These are phyloP conservation scores for Cryptococcus sp. DNA, from an alignment of 1,284 basidiomycete genomes.

Conservation along the genomic window DNA sequence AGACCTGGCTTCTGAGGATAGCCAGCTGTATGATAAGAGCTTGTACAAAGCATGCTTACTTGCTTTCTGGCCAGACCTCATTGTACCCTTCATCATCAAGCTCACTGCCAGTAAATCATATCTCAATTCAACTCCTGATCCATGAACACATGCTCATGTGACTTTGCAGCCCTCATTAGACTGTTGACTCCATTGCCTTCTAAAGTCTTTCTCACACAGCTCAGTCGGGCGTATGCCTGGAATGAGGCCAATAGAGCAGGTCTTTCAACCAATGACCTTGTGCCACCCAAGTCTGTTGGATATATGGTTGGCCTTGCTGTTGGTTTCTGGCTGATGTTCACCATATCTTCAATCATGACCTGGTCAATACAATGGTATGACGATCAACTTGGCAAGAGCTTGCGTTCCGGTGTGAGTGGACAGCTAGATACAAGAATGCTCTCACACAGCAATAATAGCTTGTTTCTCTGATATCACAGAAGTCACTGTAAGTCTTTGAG, in stretches of 20 bases:
- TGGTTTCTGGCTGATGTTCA: constrained; percentile 5
- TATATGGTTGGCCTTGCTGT: constrained; percentile 14
- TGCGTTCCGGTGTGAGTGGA: too few species aligned
- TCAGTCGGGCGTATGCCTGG: constrained; percentile 60
- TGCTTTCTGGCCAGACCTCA: too few species aligned
- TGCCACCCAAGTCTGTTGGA: constrained; percentile 36
- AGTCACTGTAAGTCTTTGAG: constrained; percentile 6
- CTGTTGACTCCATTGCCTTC: too few species aligned
- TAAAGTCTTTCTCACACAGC: constrained; percentile 65
- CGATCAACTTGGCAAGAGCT: too few species aligned
- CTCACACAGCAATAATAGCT: background rate
- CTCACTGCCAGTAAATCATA: too few species aligned
- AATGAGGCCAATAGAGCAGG: constrained; percentile 10
- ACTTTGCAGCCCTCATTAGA: too few species aligned
- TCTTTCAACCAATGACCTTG: constrained; percentile 47
- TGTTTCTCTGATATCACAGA: constrained; percentile 10
- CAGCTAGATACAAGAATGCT: too few species aligned
- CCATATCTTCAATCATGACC: constrained; percentile 2
- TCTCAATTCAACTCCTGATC: too few species aligned
- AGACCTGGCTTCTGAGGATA: constrained; percentile 18
- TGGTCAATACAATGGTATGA: background rate
- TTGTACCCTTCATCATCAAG: too few species aligned
- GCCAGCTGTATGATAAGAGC: constrained; percentile 60
- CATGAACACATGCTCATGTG: too few species aligned
- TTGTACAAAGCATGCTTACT: constrained; percentile 57